These are phyloP conservation scores for Podochytrium sp. DNA, from an alignment of 192 early-diverging fungal genomes.

Conservation along the genomic window DNA sequence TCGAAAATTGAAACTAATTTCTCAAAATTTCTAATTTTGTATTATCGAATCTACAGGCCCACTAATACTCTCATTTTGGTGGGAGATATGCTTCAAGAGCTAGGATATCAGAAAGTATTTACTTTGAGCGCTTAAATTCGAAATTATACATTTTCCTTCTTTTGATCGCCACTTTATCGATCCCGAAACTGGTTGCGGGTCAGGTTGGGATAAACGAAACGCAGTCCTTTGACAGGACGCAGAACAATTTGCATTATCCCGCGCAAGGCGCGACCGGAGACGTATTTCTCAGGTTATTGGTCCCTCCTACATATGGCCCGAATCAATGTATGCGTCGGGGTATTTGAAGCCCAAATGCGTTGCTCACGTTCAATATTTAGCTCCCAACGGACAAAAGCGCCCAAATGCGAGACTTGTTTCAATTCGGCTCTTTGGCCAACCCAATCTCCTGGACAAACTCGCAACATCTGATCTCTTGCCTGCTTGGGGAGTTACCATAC, in stretches of 20 bases:
- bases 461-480: conserved; percentile 30
- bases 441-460: background rate
- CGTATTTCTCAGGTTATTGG: background rate
- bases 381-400: conserved; percentile 7
- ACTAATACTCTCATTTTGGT: conserved; percentile 15
- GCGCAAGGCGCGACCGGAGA: conserved; percentile 5
- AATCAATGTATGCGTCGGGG: conserved; percentile 7
- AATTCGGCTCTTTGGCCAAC: conserved; percentile 30
- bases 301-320: conserved; percentile 23
- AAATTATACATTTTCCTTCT: no score
- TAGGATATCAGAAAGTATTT: conserved; percentile 25
- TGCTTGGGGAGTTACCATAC: conserved; percentile 18
- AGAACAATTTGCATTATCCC: conserved; percentile 30
- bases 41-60: conserved; percentile 1
- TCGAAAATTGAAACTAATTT: background rate
- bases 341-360: background rate
- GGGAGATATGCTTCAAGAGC: background rate
- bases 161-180: no score
- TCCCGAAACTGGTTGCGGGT: no score
- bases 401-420: conserved; percentile 32
- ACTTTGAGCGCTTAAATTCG: background rate
- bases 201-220: background rate
- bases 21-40: no score
- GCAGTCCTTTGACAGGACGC: conserved; percentile 31
- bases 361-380: background rate